Evolutionary conservation across 1,284 basidiomycete species (phyloP).

Genomic region (Meripilus lineatus): DNA sequence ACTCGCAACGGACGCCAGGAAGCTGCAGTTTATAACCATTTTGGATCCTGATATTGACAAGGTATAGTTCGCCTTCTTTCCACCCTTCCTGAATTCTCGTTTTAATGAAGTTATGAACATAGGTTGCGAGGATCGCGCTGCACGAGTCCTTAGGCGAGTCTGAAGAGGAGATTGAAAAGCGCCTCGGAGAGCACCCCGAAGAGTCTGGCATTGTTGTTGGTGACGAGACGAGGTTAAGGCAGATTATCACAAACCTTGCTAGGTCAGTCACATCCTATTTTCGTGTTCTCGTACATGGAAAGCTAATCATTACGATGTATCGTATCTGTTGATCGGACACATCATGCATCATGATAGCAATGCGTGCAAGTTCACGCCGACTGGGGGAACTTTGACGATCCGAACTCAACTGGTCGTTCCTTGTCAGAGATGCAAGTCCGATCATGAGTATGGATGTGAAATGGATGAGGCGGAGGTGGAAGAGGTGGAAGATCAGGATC

Average conservation of each 20-base stretch:
- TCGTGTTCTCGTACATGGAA: not conserved
- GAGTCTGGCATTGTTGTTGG: slow-evolving; percentile 68
- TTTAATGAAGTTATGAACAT: not conserved
- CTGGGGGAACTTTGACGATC: slow-evolving; percentile 63
- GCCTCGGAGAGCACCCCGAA: slow-evolving; percentile 39
- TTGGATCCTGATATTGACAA: slow-evolving; percentile 75
- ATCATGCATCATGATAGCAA: slow-evolving; percentile 40
- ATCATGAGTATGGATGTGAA: too few relatives aligned
- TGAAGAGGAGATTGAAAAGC: slow-evolving; percentile 33
- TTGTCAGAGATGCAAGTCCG: too few relatives aligned
- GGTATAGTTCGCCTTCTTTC: slow-evolving; percentile 29
- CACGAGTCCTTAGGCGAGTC: slow-evolving; percentile 53
- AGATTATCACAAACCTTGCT: slow-evolving; percentile 75
- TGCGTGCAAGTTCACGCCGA: slow-evolving; percentile 76
- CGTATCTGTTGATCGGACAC: not conserved
- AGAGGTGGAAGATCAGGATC: not conserved
- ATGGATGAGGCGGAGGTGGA: not conserved
- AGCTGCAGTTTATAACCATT: slow-evolving; percentile 62
- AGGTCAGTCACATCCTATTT: slow-evolving; percentile 39
- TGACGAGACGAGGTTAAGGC: slow-evolving; percentile 76
- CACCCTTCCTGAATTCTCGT: slow-evolving; percentile 1
- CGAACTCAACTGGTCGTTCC: slow-evolving; percentile 56
- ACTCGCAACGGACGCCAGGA: slow-evolving; percentile 68
- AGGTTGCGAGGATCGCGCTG: slow-evolving; percentile 51
- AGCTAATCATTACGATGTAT: too few relatives aligned